These are phyloP conservation scores for Trichoderma gamsii DNA, from an alignment of 495 filamentous ascomycete genomes.

Conservation along the genomic window DNA sequence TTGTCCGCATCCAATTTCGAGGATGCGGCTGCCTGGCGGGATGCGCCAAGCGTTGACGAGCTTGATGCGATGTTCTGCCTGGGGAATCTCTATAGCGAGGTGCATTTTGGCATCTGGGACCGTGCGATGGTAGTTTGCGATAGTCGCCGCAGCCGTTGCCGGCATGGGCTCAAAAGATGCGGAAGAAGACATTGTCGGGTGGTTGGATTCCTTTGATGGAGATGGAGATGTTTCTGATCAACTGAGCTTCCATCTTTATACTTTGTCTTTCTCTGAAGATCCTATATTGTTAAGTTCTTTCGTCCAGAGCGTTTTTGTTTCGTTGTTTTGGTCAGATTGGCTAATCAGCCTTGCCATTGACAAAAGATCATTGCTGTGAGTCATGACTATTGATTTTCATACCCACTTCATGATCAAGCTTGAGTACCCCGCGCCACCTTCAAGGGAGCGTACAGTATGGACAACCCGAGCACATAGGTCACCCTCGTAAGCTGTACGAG, in stretches of 20 bases:
- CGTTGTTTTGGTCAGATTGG: background rate
- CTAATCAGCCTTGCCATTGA: background rate
- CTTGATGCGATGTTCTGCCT: constrained; percentile 32
- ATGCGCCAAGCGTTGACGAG: constrained; percentile 37
- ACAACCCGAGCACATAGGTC: no score
- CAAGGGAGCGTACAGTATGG: no score
- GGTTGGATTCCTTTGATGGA: background rate
- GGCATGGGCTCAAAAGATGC: constrained; percentile 3
- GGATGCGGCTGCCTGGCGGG: constrained; percentile 33
- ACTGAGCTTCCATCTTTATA: background rate
- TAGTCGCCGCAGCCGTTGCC: background rate
- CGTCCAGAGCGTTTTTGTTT: background rate
- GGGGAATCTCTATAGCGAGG: background rate
- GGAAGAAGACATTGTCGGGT: background rate
- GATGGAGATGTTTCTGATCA: background rate
- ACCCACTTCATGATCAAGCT: background rate
- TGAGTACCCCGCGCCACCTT: background rate
- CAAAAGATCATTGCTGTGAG: background rate
- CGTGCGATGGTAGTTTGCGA: background rate
- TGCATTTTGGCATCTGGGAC: background rate
- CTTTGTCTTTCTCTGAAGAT: background rate
- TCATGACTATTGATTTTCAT: background rate
- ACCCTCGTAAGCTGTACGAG: no score
- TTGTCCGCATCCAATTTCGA: constrained; percentile 53
- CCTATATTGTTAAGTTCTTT: background rate